Conservation (phyloP, 2,329 filamentous ascomycete genomes). For the Arthrobotrys sinensis region DNA sequence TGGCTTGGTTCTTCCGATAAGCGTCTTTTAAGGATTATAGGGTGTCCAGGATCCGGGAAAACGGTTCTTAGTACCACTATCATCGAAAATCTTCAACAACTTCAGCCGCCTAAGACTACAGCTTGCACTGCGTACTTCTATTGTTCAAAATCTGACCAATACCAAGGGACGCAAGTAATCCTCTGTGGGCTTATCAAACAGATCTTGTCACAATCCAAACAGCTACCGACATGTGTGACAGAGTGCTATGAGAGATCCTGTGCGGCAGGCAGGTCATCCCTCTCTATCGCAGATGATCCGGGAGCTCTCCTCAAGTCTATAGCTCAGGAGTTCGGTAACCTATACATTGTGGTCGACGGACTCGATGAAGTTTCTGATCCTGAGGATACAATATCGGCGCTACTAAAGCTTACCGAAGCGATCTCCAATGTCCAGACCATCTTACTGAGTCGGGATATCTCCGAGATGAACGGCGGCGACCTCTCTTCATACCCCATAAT, state of each 20-base stretch:
- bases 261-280: not conserved
- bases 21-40: constrained; percentile 30
- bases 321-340: constrained; percentile 10
- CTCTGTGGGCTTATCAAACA: constrained; percentile 39
- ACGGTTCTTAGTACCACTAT: constrained; percentile 48
- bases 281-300: constrained; percentile 24
- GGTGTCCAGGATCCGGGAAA: constrained; percentile 42
- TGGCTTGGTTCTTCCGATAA: constrained; percentile 17
- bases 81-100: constrained; percentile 25
- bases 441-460: constrained; percentile 37
- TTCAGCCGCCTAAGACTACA: not conserved
- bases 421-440: constrained; percentile 23
- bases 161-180: constrained; percentile 13
- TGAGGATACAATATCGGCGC: not conserved
- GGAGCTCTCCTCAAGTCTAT: constrained; percentile 24
- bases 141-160: constrained; percentile 38
- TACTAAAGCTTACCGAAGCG: constrained; percentile 14
- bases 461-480: not conserved
- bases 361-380: constrained; percentile 44
- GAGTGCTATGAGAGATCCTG: constrained; percentile 35
- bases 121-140: constrained; percentile 35
- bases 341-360: constrained; percentile 50
- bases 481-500: constrained; percentile 30
- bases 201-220: constrained; percentile 11
- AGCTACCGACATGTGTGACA: constrained; percentile 25